Evolutionary conservation across 2,329 filamentous ascomycete genomes (phyloP), one percentile per base, ranked within the genome.

Genomic region (Albophoma yamanashiensis): DNA sequence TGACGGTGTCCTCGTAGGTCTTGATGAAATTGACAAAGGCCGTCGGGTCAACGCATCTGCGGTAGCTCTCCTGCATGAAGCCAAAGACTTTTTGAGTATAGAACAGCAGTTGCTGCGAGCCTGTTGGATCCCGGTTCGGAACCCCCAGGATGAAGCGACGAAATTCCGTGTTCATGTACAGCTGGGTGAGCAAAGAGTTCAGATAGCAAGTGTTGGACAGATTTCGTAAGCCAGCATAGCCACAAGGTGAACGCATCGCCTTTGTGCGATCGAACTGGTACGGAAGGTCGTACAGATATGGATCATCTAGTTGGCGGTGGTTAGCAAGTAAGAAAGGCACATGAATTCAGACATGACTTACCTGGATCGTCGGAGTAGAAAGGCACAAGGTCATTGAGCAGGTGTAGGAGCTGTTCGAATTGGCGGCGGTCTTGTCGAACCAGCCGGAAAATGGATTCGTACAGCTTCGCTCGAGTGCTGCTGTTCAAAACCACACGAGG

Each of bases 161-260:
- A 68, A 99, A 97, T 8, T 85, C 82, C 20, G 89, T 76, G 69
- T 99, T 97, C 91, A 97, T 97, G 77, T 93, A 99, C 0, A 99
- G 83, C 70, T 99, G 94, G 0, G 92, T 93, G 62, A 97, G 82
- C 0, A 99, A 78, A 0, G 94, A 97, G 71, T 99, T 99, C 70
- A 97, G 82, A 71, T 99, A 99, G 74, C 94, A 99, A 0, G 95
- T 97, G 70, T 97, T 96, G 12, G 91, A 94, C 20, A 97, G 81
- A 68, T 99, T 99, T 60, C 83, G 83, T n/a, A 99, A 75, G 1
- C 94, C 94, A n/a, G 89, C 85, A 70, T 96, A 96, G 25, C 91
- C 92, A 63, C 89, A 89, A 1, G 83, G 75, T 2, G 90, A 86
- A 63, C 91, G 85, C n/a, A 95, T 82, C 20, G 85, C 82, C 67